Percentiles rank a stretch among this genome's conserved stretches.
These are phyloP conservation scores for Saccharum officinarum DNA, from an alignment of 176 grass and related monocot genomes.

Conservation along the genomic window DNA sequence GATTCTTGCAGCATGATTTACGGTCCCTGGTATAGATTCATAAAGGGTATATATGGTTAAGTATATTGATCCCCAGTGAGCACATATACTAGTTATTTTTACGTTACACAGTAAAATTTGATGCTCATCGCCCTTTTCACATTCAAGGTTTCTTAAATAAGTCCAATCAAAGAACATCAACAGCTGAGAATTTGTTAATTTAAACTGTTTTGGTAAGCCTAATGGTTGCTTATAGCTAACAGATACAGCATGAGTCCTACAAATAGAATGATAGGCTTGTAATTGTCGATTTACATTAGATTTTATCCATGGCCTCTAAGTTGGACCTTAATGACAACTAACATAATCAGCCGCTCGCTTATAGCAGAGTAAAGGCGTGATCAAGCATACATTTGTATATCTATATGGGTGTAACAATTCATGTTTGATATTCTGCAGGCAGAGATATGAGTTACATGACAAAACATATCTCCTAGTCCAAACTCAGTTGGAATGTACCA, in stretches of 20 bases:
- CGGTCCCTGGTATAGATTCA: neutral
- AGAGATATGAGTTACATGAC: slow-evolving; percentile 15
- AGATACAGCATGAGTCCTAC: neutral
- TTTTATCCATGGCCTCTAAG: neutral
- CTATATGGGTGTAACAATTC: neutral
- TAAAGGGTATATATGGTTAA: neutral
- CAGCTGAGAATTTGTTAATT: neutral
- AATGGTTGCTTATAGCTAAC: neutral
- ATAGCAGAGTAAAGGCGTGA: neutral
- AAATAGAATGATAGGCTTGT: no score
- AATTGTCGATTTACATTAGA: neutral
- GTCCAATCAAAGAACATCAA: neutral
- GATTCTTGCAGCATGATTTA: neutral
- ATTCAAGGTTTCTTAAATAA: neutral
- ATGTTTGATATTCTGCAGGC: neutral
- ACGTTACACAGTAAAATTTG: neutral
- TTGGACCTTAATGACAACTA: neutral
- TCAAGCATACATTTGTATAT: slow-evolving; percentile 11
- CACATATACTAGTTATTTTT: neutral
- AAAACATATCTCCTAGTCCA: neutral
- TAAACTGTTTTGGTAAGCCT: neutral
- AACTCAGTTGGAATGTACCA: neutral
- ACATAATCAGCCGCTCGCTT: neutral
- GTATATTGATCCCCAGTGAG: neutral
- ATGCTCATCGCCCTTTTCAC: neutral